Evolutionary conservation across 2,329 filamentous ascomycete species (phyloP).

Genomic region (Cadophora luteo-olivacea): DNA sequence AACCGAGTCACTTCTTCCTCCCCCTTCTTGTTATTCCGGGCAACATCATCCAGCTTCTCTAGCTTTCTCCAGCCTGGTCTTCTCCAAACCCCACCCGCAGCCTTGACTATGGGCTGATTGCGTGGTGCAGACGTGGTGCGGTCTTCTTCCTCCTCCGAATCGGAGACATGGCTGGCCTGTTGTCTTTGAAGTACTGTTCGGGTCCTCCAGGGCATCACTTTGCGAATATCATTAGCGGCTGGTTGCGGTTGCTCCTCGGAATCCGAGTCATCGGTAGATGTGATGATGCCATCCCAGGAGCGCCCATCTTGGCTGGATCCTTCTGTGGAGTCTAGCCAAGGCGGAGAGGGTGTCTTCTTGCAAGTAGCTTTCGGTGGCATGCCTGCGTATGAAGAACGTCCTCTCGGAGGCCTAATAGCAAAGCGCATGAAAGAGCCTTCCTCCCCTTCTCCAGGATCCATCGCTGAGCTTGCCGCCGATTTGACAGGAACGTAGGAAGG

Average conservation of each 20-base stretch:
- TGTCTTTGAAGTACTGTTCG: background rate
- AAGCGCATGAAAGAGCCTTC: too few relatives aligned
- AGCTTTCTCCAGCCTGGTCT: background rate
- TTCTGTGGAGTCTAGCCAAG: background rate
- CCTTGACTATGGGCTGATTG: background rate
- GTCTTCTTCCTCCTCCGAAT: background rate
- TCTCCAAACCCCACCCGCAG: background rate
- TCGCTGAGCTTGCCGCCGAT: background rate
- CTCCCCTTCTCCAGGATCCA: background rate
- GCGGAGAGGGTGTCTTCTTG: background rate
- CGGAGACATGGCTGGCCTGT: background rate
- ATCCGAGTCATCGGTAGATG: background rate
- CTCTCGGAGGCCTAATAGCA: background rate
- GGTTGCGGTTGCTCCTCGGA: background rate
- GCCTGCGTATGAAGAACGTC: background rate
- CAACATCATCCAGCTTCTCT: background rate
- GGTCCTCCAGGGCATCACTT: background rate
- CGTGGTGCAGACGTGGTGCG: background rate
- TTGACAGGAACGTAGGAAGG: background rate
- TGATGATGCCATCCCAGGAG: background rate
- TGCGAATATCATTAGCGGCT: background rate
- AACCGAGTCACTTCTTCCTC: background rate
- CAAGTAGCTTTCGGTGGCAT: background rate
- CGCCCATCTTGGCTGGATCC: background rate
- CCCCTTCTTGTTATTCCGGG: background rate